These are phyloP conservation scores for Naganishia randhawae DNA, from an alignment of 768 basidiomycete genomes.

Conservation along the genomic window DNA sequence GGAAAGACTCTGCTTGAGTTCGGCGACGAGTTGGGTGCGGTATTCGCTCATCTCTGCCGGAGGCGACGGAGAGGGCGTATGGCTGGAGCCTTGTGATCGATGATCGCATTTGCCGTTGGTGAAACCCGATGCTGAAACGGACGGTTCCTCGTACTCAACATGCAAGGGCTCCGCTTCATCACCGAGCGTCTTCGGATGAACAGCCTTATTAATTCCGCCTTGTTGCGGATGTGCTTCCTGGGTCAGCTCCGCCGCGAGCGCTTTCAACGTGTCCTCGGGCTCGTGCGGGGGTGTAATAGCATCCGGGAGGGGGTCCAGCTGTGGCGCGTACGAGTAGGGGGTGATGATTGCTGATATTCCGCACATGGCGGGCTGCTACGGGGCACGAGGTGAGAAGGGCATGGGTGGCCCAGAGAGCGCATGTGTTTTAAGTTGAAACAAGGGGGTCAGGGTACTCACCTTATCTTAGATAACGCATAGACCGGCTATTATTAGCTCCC, in stretches of 20 bases:
- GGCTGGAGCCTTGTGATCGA: not conserved
- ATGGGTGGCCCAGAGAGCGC: not conserved
- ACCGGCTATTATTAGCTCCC: no score
- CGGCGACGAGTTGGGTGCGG: not conserved
- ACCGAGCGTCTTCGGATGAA: no score
- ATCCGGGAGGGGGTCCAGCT: not conserved
- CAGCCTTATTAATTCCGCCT: no score
- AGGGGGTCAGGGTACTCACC: not conserved
- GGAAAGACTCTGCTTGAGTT: constrained; percentile 14
- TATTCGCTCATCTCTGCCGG: not conserved
- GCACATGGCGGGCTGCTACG: constrained; percentile 9
- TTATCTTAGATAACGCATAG: constrained; percentile 10
- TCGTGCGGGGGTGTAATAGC: not conserved
- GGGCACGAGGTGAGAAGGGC: not conserved
- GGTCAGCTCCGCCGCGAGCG: not conserved
- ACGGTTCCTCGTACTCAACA: not conserved
- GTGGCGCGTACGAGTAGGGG: not conserved
- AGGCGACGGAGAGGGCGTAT: not conserved
- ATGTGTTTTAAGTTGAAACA: constrained; percentile 10
- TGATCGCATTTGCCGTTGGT: not conserved
- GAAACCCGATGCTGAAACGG: not conserved
- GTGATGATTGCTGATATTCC: constrained; percentile 25
- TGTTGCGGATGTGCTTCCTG: no score
- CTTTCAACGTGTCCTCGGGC: not conserved
- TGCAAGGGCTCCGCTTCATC: not conserved